Conservation (phyloP, 345 rosid species). For the Syzygium grande region DNA sequence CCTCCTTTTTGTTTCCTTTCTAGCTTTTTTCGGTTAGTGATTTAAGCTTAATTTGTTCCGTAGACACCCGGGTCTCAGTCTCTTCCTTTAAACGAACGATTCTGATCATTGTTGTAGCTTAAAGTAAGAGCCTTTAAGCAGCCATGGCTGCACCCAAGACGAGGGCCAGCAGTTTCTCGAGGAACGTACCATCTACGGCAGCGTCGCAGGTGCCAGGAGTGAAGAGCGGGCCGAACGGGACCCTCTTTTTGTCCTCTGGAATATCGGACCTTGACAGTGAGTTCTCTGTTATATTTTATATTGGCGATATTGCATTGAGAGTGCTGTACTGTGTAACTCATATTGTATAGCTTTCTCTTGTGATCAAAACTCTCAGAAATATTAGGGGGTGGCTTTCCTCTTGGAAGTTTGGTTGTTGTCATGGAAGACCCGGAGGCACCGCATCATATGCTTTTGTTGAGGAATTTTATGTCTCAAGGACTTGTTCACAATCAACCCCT, state of each 20-base stretch:
- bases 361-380: conserved; percentile 33
- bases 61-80: neutral
- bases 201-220: conserved; percentile 52
- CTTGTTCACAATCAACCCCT: conserved; percentile 79
- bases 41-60: neutral
- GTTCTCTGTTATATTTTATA: neutral
- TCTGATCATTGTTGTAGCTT: neutral
- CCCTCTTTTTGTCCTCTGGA: conserved; percentile 61
- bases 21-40: neutral
- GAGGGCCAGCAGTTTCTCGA: conserved; percentile 77
- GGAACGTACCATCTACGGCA: conserved; percentile 35
- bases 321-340: neutral
- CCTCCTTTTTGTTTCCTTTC: neutral
- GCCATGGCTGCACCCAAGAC: conserved; percentile 59
- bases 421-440: conserved; percentile 99
- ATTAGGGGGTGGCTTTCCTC: conserved; percentile 75
- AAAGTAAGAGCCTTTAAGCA: neutral
- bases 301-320: neutral
- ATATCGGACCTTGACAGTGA: conserved; percentile 90
- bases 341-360: neutral
- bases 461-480: conserved; percentile 97
- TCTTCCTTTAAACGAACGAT: neutral
- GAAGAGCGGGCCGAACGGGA: conserved; percentile 82
- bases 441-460: conserved; percentile 88
- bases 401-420: conserved; percentile 85